Conservation (phyloP, 495 filamentous ascomycete species). For the Rostrohypoxylon terebratum region DNA sequence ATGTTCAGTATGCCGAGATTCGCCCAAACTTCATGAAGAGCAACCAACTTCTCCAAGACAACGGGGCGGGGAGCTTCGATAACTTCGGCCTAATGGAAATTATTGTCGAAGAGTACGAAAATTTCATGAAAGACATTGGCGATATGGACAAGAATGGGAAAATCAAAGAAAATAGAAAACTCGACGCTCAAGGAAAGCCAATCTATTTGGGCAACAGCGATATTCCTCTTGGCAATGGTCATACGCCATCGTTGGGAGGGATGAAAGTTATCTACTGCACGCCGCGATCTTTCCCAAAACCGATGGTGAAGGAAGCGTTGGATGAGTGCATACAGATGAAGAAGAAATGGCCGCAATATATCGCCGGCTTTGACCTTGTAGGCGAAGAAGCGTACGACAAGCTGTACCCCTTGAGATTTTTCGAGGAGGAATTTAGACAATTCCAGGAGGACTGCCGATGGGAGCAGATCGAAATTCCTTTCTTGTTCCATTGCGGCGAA, state of each 20-base stretch:
- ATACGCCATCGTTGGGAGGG: constrained; percentile 52
- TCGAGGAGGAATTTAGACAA: constrained; percentile 81
- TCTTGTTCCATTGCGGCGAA: constrained; percentile 95
- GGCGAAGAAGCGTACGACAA: constrained; percentile 78
- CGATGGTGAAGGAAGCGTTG: constrained; percentile 72
- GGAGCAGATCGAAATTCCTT: constrained; percentile 83
- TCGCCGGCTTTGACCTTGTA: constrained; percentile 87
- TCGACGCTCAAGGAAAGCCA: constrained; percentile 27
- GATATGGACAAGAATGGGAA: constrained; percentile 44
- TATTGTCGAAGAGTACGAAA: constrained; percentile 61
- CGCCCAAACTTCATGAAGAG: constrained; percentile 68
- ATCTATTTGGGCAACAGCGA: constrained; percentile 6
- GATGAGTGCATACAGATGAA: constrained; percentile 84
- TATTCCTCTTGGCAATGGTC: constrained; percentile 27
- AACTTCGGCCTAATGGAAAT: constrained; percentile 64
- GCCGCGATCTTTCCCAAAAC: constrained; percentile 66
- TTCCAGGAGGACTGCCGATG: constrained; percentile 79
- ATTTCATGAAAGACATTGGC: constrained; percentile 54
- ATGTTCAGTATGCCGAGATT: constrained; percentile 69
- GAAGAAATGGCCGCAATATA: constrained; percentile 72
- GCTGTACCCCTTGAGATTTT: constrained; percentile 74
- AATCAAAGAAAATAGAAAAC: constrained; percentile 35
- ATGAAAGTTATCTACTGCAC: constrained; percentile 67
- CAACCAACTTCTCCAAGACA: constrained; percentile 62
- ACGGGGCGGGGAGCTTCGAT: constrained; percentile 55